Conservation (phyloP, 2,329 filamentous ascomycete genomes). For the Arthrinium phaeospermum region DNA sequence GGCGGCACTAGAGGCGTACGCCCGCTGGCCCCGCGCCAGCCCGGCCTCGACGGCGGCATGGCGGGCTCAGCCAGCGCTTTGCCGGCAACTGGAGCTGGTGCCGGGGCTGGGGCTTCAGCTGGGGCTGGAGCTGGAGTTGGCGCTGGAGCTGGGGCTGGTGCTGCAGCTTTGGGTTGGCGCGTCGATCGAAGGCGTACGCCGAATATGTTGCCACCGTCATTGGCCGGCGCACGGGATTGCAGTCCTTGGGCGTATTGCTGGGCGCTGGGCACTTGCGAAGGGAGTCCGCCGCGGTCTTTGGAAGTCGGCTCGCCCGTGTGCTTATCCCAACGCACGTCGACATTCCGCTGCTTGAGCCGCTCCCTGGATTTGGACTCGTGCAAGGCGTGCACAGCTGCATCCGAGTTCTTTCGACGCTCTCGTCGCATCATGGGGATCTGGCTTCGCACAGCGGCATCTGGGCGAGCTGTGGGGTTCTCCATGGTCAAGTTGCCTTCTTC, state of each 20-base stretch:
- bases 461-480: conserved; percentile 31
- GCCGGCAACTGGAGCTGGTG: background rate
- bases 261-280: conserved; percentile 59
- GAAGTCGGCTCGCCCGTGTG: conserved; percentile 70
- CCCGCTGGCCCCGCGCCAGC: conserved; percentile 78
- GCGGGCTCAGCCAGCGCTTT: conserved; percentile 5
- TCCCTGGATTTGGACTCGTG: conserved; percentile 45
- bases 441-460: conserved; percentile 39
- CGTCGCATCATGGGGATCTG: conserved; percentile 60
- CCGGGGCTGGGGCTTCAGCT: too few species aligned
- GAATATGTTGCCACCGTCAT: background rate
- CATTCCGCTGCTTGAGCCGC: conserved; percentile 27
- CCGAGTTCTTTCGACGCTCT: conserved; percentile 53
- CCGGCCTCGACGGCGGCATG: conserved; percentile 48
- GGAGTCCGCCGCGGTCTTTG: conserved; percentile 55
- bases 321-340: conserved; percentile 64
- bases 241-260: conserved; percentile 45
- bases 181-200: conserved; percentile 41
- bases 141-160: background rate
- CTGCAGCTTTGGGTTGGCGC: background rate
- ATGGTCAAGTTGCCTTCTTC: conserved; percentile 47
- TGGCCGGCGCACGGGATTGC: conserved; percentile 32
- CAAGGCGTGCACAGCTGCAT: conserved; percentile 42
- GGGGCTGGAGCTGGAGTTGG: too few species aligned
- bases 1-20: conserved; percentile 68